phyloP scores from a whole-genome alignment of 129 eudicot genomes.

The Tagetes erecta region DNA sequence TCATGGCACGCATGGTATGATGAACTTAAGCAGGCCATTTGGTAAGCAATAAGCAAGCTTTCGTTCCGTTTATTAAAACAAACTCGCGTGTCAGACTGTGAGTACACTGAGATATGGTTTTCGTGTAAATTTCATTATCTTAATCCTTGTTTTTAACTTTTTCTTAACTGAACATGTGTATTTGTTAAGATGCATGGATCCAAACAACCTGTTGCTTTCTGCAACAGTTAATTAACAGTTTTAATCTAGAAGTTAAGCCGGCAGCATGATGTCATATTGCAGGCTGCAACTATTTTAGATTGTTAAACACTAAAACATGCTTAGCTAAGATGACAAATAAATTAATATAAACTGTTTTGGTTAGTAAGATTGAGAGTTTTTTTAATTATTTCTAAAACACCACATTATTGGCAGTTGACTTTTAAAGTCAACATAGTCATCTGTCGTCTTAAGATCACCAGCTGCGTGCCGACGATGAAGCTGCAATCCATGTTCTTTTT shows the following conservation, averaged over 20 bases:
- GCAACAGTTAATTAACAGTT: not conserved
- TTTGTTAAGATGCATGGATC: slow-evolving; percentile 19
- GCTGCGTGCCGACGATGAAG: slow-evolving; percentile 19
- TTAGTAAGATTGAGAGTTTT: slow-evolving; percentile 10
- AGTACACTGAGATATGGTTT: slow-evolving; percentile 26
- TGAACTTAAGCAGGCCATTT: slow-evolving; percentile 31
- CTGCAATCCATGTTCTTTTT: slow-evolving; percentile 20
- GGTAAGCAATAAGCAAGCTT: not conserved
- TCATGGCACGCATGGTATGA: slow-evolving; percentile 17
- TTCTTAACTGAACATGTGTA: not conserved
- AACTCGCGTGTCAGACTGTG: not conserved
- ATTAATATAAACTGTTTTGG: slow-evolving; percentile 16
- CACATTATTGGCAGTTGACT: slow-evolving; percentile 24
- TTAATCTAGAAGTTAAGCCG: slow-evolving; percentile 30
- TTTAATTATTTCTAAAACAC: slow-evolving; percentile 3
- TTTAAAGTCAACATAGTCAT: slow-evolving; percentile 19
- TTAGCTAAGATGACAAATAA: slow-evolving; percentile 33
- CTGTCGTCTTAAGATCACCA: slow-evolving; percentile 21
- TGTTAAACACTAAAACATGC: slow-evolving; percentile 35
- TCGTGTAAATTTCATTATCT: not conserved
- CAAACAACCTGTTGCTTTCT: slow-evolving; percentile 28
- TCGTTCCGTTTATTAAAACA: not conserved
- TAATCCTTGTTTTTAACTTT: not conserved
- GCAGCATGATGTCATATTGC: slow-evolving; percentile 46
- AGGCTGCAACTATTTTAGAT: slow-evolving; percentile 40